Conservation (phyloP, 306 rosid species). For the Quillaja saponaria region DNA sequence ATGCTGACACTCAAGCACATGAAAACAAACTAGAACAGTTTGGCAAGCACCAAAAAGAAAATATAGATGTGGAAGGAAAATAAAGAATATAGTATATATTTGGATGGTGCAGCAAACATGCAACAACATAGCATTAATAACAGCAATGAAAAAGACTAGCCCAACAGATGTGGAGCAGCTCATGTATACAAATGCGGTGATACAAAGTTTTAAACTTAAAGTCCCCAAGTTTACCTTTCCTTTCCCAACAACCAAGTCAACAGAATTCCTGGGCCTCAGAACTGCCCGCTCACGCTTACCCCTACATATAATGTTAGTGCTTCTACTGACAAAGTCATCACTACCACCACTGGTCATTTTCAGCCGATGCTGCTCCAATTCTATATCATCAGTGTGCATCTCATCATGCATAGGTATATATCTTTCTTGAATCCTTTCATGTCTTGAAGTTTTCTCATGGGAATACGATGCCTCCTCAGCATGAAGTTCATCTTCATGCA, state of each 20-base stretch:
- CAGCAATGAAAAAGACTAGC: constrained; percentile 26
- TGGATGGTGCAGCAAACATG: constrained; percentile 19
- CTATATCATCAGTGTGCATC: constrained; percentile 35
- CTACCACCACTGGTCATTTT: constrained; percentile 33
- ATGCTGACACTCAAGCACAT: constrained; percentile 31
- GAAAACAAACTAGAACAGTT: constrained; percentile 10
- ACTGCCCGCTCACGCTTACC: constrained; percentile 42
- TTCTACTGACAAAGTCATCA: constrained; percentile 34
- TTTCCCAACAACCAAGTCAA: constrained; percentile 52
- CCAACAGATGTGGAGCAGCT: constrained; percentile 39
- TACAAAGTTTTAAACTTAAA: constrained; percentile 41
- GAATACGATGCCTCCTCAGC: constrained; percentile 27
- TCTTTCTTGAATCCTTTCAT: constrained; percentile 25
- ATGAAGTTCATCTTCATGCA: constrained; percentile 38
- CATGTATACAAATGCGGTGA: constrained; percentile 40
- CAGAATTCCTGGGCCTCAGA: constrained; percentile 54
- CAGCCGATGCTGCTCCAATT: constrained; percentile 35
- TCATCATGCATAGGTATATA: constrained; percentile 36
- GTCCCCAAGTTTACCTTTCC: constrained; percentile 68
- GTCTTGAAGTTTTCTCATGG: constrained; percentile 22
- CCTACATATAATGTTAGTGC: constrained; percentile 35
- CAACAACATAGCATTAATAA: constrained; percentile 32
- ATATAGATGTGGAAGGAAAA: constrained; percentile 22
- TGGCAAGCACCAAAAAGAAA: constrained; percentile 12
- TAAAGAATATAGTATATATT: constrained; percentile 14